Conservation (phyloP, 331 rosid species). For the Quercus lobata region DNA sequence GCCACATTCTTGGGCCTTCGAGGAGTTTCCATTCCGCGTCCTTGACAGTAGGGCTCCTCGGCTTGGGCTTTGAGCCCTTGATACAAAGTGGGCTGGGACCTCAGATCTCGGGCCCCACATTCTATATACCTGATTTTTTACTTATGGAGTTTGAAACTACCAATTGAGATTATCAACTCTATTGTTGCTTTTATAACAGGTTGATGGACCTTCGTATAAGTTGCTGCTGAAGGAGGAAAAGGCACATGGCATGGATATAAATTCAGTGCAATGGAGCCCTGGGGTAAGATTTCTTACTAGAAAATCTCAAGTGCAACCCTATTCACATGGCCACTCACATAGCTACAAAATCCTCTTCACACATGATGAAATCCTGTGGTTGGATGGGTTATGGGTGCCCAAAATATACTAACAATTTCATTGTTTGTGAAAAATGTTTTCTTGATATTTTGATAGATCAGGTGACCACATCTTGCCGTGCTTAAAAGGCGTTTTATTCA, state of each 20-base stretch:
- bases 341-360: not conserved
- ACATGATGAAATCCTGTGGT: not conserved
- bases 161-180: not conserved
- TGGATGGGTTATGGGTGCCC: not conserved
- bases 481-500: not conserved
- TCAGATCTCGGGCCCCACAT: too few species aligned
- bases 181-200: conserved; percentile 38
- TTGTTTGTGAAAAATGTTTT: not conserved
- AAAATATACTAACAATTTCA: not conserved
- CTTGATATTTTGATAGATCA: too few species aligned
- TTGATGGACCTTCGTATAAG: conserved; percentile 60
- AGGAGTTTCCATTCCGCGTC: too few species aligned
- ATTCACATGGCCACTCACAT: conserved; percentile 5
- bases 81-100: too few species aligned
- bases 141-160: not conserved
- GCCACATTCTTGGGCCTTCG: too few species aligned
- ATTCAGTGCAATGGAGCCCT: conserved; percentile 88
- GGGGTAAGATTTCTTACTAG: conserved; percentile 61
- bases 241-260: conserved; percentile 86
- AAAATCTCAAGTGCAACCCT: conserved; percentile 2
- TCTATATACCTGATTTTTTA: not conserved
- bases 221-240: conserved; percentile 72
- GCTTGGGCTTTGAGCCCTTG: too few species aligned
- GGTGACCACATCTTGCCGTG: too few species aligned
- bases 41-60: too few species aligned